Evolutionary conservation across 768 basidiomycete genomes (phyloP).

Genomic region (Suillus variegatus): DNA sequence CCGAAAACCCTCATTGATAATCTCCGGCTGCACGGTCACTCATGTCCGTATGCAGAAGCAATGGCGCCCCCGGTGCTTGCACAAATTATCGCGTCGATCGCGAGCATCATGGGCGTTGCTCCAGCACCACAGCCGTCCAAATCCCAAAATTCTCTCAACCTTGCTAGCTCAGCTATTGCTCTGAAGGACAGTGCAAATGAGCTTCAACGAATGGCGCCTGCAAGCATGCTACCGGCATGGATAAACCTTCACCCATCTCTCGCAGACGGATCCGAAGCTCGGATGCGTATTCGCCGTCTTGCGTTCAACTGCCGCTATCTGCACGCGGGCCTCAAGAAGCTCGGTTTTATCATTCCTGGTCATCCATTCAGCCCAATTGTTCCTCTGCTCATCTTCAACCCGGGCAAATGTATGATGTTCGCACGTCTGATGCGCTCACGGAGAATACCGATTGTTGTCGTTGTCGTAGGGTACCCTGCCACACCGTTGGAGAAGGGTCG

Average conservation of each 20-base stretch:
- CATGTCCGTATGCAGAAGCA: slow-evolving; percentile 84
- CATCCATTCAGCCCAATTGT: slow-evolving; percentile 91
- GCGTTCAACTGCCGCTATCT: slow-evolving; percentile 97
- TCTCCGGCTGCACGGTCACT: slow-evolving; percentile 78
- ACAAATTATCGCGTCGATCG: slow-evolving; percentile 93
- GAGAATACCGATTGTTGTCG: slow-evolving; percentile 76
- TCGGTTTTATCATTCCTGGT: slow-evolving; percentile 97
- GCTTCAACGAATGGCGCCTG: slow-evolving; percentile 66
- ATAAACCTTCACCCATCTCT: slow-evolving; percentile 70
- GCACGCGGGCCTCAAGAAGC: slow-evolving; percentile 77
- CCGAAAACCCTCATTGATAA: slow-evolving; percentile 77
- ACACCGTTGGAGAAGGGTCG: slow-evolving; percentile 87
- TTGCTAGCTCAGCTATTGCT: slow-evolving; percentile 30
- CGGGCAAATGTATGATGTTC: slow-evolving; percentile 93
- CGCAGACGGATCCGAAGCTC: slow-evolving; percentile 83
- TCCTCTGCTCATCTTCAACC: slow-evolving; percentile 88
- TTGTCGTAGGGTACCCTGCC: slow-evolving; percentile 90
- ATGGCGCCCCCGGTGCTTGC: slow-evolving; percentile 91
- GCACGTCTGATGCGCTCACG: slow-evolving; percentile 76
- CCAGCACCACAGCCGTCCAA: slow-evolving; percentile 35
- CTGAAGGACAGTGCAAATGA: slow-evolving; percentile 41
- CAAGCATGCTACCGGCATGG: slow-evolving; percentile 73
- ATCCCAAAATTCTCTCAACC: slow-evolving; percentile 34
- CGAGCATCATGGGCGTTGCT: slow-evolving; percentile 91
- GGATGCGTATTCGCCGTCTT: slow-evolving; percentile 77